Percentiles rank a stretch among this genome's conserved stretches.
These are phyloP conservation scores for Pholiota molesta DNA, from an alignment of 768 basidiomycete genomes.

Conservation along the genomic window DNA sequence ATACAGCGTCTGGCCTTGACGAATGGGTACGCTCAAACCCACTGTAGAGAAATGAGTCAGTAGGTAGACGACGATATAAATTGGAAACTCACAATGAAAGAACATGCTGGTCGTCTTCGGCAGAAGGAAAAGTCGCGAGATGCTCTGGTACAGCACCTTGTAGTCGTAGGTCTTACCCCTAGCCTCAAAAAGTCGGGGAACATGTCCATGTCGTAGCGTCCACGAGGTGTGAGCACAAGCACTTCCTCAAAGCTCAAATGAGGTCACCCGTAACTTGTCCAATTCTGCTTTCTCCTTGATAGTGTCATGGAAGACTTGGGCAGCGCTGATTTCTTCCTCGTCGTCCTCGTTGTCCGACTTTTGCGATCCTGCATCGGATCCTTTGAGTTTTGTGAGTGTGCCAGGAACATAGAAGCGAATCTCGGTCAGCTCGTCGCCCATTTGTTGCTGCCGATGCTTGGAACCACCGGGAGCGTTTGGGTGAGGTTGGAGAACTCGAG, in stretches of 20 bases:
- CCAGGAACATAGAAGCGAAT: slow-evolving; percentile 97
- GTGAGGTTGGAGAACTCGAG: slow-evolving; percentile 81
- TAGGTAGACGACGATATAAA: background rate
- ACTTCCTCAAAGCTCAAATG: slow-evolving; percentile 95
- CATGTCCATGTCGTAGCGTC: slow-evolving; percentile 98
- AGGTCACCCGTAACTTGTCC: slow-evolving; percentile 90
- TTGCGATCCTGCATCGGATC: slow-evolving; percentile 75
- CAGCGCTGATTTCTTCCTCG: slow-evolving; percentile 84
- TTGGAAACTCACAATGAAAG: slow-evolving; percentile 79
- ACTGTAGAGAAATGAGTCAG: slow-evolving; percentile 42
- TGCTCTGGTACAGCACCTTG: slow-evolving; percentile 89
- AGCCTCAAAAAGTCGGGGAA: slow-evolving; percentile 92
- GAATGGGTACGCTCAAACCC: slow-evolving; percentile 89
- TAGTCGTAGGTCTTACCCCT: slow-evolving; percentile 99
- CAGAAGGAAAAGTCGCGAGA: slow-evolving; percentile 87
- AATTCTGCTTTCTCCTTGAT: slow-evolving; percentile 97
- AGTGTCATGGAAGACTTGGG: slow-evolving; percentile 94
- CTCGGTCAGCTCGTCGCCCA: slow-evolving; percentile 90
- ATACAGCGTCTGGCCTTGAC: slow-evolving; percentile 97
- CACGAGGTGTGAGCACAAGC: slow-evolving; percentile 92
- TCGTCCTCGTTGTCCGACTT: slow-evolving; percentile 75
- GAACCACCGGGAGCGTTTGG: slow-evolving; percentile 25
- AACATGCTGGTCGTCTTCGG: slow-evolving; percentile 95
- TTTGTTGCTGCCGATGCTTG: slow-evolving; percentile 36
- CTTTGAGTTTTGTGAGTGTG: slow-evolving; percentile 57